A percentile compares a stretch with the other conserved stretches of the same genome.
phyloP scores from a whole-genome alignment of 2,329 filamentous ascomycete species.

The Furcasterigmium sp. region DNA sequence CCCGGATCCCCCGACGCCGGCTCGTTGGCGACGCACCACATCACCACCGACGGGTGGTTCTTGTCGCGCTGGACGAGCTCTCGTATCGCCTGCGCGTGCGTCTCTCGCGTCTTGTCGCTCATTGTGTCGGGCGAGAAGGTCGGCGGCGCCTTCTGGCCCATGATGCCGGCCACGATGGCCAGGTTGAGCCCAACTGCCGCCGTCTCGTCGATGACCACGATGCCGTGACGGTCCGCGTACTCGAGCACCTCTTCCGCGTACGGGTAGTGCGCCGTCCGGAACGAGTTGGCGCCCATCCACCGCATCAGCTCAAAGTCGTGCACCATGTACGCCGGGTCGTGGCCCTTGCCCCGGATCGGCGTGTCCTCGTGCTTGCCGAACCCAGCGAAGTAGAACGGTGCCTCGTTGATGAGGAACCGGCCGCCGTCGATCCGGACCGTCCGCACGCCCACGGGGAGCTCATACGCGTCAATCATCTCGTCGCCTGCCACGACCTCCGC shows the following conservation, averaged over 20 bases:
- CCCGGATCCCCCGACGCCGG: conserved; percentile 15
- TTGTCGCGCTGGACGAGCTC: conserved; percentile 20
- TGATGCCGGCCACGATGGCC: conserved; percentile 9
- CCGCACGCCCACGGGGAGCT: conserved; percentile 15
- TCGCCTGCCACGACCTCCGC: conserved; percentile 11
- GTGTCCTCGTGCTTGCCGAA: conserved; percentile 23
- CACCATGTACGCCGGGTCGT: conserved; percentile 22
- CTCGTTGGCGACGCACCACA: conserved; percentile 19
- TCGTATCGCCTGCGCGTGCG: conserved; percentile 15
- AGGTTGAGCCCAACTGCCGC: conserved; percentile 20
- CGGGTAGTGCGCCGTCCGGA: conserved; percentile 23
- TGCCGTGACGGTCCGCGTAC: conserved; percentile 20
- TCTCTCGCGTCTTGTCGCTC: conserved; percentile 10
- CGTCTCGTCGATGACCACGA: conserved; percentile 22
- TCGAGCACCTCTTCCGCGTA: conserved; percentile 22
- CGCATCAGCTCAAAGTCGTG: conserved; percentile 22
- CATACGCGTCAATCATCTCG: conserved; percentile 14
- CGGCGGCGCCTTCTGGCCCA: conserved; percentile 4
- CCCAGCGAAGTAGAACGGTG: conserved; percentile 22
- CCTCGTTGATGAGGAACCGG: conserved; percentile 19
- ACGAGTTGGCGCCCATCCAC: conserved; percentile 24
- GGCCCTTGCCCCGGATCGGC: conserved; percentile 20
- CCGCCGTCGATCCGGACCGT: conserved; percentile 13
- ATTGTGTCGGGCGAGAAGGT: conserved; percentile 15
- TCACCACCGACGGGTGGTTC: conserved; percentile 19